Conservation (phyloP, 805 yeast species). For the Yamadazyma philogaea region DNA sequence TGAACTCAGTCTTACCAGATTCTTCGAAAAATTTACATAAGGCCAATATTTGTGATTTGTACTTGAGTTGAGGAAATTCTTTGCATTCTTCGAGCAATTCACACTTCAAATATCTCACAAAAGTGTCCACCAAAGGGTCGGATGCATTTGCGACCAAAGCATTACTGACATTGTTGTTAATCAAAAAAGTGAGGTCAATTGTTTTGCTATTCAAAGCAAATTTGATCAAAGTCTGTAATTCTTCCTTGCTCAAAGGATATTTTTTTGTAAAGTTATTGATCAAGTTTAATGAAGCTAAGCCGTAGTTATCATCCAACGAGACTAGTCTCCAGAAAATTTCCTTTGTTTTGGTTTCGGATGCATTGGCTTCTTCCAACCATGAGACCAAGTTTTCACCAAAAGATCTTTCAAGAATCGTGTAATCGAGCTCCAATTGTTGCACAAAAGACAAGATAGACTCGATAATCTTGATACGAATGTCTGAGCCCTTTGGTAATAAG, state of each 20-base stretch:
- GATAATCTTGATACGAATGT: slow-evolving; percentile 29
- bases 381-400: slow-evolving; percentile 34
- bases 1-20: slow-evolving; percentile 20
- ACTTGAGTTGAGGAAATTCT: slow-evolving; percentile 24
- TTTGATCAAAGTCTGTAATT: slow-evolving; percentile 26
- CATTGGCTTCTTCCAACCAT: slow-evolving; percentile 35
- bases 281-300: slow-evolving; percentile 30
- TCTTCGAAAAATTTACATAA: slow-evolving; percentile 38
- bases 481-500: slow-evolving; percentile 34
- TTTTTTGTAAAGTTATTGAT: slow-evolving; percentile 34
- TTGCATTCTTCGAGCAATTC: slow-evolving; percentile 24
- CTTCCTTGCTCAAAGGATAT: slow-evolving; percentile 22
- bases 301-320: slow-evolving; percentile 29
- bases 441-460: slow-evolving; percentile 31
- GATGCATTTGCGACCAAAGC: slow-evolving; percentile 26
- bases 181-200: slow-evolving; percentile 41
- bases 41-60: slow-evolving; percentile 39
- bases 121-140: slow-evolving; percentile 27
- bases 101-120: slow-evolving; percentile 35
- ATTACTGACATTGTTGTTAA: slow-evolving; percentile 38
- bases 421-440: slow-evolving; percentile 28
- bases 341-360: slow-evolving; percentile 28
- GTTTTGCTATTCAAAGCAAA: slow-evolving; percentile 35
- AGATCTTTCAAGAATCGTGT: slow-evolving; percentile 30
- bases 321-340: slow-evolving; percentile 37